Percentiles rank a stretch among this genome's conserved stretches.
These are phyloP conservation scores for Magnusiomyces fungicola DNA, from an alignment of 1,139 yeast genomes.

Conservation along the genomic window DNA sequence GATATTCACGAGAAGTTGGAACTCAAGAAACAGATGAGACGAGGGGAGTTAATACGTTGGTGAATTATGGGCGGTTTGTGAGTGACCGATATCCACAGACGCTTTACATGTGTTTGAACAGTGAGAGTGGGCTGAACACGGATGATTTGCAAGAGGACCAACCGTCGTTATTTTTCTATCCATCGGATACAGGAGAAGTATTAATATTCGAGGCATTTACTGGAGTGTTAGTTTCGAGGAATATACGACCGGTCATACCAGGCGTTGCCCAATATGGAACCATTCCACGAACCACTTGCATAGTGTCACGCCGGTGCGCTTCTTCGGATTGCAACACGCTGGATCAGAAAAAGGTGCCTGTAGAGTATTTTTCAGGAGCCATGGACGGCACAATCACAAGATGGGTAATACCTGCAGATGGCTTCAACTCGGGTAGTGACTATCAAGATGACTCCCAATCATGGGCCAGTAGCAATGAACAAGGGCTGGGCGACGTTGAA, in stretches of 20 bases:
- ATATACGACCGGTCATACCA: conserved; percentile 33
- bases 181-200: conserved; percentile 76
- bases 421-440: too few species aligned
- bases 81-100: conserved; percentile 49
- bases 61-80: conserved; percentile 74
- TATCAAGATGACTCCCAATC: too few species aligned
- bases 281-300: conserved; percentile 39
- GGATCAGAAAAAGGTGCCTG: too few species aligned
- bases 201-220: conserved; percentile 54
- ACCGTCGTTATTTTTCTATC: conserved; percentile 54
- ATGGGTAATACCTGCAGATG: conserved; percentile 22
- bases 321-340: background rate
- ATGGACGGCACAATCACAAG: conserved; percentile 31
- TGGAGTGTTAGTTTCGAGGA: conserved; percentile 54
- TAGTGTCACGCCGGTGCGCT: conserved; percentile 42
- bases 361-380: conserved; percentile 30
- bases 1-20: background rate
- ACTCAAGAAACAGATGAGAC: conserved; percentile 20
- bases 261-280: conserved; percentile 10
- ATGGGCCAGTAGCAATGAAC: too few species aligned
- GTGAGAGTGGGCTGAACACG: conserved; percentile 27
- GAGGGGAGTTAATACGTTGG: conserved; percentile 49
- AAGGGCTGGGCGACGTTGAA: too few species aligned
- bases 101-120: conserved; percentile 36
- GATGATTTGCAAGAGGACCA: conserved; percentile 22